A percentile compares a stretch with the other conserved stretches of the same genome.
Conservation (phyloP, 192 early-diverging fungal genomes). For the Coemansia sp. region DNA sequence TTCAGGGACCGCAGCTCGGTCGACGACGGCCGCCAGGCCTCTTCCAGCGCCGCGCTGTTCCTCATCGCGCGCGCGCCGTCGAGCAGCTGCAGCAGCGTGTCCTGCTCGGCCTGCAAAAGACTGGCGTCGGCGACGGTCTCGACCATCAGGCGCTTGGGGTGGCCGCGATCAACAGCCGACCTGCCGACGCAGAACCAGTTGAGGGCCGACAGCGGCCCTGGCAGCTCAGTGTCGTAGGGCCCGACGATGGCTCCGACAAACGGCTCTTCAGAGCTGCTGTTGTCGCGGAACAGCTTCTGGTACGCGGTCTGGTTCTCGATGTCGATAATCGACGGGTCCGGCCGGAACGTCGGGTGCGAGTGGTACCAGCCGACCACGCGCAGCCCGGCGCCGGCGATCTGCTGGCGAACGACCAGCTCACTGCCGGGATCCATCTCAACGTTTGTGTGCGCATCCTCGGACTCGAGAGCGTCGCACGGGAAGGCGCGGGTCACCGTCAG, state of each 20-base stretch:
- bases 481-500: conserved; percentile 65
- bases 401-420: conserved; percentile 68
- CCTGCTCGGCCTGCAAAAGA: conserved; percentile 53
- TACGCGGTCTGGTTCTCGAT: conserved; percentile 86
- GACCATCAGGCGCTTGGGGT: conserved; percentile 65
- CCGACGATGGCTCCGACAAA: conserved; percentile 92
- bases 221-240: conserved; percentile 78
- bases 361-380: conserved; percentile 94
- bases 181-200: conserved; percentile 84
- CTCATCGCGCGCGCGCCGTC: conserved; percentile 55
- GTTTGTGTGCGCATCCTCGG: conserved; percentile 68
- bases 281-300: conserved; percentile 73
- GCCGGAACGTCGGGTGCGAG: conserved; percentile 84
- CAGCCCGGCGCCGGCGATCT: conserved; percentile 70
- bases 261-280: conserved; percentile 55
- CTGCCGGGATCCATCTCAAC: conserved; percentile 88
- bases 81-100: conserved; percentile 57
- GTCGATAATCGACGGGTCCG: conserved; percentile 86
- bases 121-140: conserved; percentile 54
- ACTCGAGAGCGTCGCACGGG: conserved; percentile 72
- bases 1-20: conserved; percentile 67
- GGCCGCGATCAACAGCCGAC: conserved; percentile 55
- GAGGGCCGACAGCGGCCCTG: conserved; percentile 70
- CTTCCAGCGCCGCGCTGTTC: conserved; percentile 62
- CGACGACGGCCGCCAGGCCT: conserved; percentile 71